These are phyloP conservation scores for Blastobotrys capitulatus DNA, from an alignment of 1,139 yeast genomes.

Conservation along the genomic window DNA sequence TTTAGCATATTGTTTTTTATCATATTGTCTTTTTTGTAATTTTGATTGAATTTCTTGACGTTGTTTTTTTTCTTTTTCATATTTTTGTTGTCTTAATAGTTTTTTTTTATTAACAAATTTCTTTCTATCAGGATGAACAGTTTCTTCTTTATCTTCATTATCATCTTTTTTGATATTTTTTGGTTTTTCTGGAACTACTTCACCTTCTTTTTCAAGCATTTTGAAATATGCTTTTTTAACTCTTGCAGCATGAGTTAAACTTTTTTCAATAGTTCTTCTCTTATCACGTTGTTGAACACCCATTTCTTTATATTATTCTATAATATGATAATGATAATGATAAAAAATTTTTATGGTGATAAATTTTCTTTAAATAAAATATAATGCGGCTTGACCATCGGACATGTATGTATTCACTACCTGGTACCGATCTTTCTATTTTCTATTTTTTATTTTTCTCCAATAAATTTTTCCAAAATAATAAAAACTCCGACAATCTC, in stretches of 20 bases:
- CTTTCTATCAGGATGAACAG: slow-evolving; percentile 27
- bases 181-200: slow-evolving; percentile 21
- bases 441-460: no score
- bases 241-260: slow-evolving; percentile 77
- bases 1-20: slow-evolving; percentile 46
- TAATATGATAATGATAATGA: not conserved
- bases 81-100: slow-evolving; percentile 21
- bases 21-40: slow-evolving; percentile 39
- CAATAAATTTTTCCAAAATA: no score
- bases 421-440: no score
- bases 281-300: not conserved
- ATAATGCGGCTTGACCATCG: no score
- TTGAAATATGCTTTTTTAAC: slow-evolving; percentile 79
- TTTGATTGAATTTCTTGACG: slow-evolving; percentile 20
- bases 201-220: slow-evolving; percentile 58
- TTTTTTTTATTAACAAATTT: slow-evolving; percentile 23
- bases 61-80: slow-evolving; percentile 24
- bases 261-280: slow-evolving; percentile 47
- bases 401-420: no score
- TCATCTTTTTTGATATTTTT: slow-evolving; percentile 28
- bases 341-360: not conserved
- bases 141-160: slow-evolving; percentile 30
- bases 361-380: no score
- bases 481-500: no score
- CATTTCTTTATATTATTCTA: not conserved